Evolutionary conservation across 257 asterid genomes (phyloP).

Genomic region (Capsicum chinense): DNA sequence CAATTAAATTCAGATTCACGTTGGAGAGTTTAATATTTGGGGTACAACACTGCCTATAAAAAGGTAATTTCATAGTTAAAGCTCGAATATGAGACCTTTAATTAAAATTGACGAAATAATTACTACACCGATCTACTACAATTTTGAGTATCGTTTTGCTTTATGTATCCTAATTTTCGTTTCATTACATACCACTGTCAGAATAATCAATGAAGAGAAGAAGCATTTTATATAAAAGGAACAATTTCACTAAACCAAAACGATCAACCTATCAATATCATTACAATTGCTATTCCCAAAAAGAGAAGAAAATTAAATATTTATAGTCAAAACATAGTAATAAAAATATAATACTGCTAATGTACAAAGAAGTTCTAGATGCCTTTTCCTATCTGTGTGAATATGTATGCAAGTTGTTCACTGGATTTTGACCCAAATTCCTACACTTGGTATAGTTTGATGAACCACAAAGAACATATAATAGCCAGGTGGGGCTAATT

Average conservation of each 20-base stretch:
- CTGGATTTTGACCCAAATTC: slow-evolving; percentile 35
- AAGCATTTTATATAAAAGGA: background rate
- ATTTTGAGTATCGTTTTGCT: too few species aligned
- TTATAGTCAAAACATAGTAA: background rate
- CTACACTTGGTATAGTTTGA: slow-evolving; percentile 38
- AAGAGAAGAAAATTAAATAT: background rate
- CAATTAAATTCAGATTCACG: too few species aligned
- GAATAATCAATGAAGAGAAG: background rate
- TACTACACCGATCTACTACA: too few species aligned
- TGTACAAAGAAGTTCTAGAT: background rate
- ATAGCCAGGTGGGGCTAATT: slow-evolving; percentile 33
- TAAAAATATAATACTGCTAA: background rate
- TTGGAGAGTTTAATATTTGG: too few species aligned
- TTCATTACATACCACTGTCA: background rate
- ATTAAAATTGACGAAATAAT: too few species aligned
- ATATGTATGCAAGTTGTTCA: slow-evolving; percentile 9
- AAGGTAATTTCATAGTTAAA: too few species aligned
- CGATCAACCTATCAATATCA: background rate
- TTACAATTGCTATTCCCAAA: background rate
- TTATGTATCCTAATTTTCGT: background rate
- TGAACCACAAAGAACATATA: slow-evolving; percentile 39
- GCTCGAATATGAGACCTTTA: too few species aligned
- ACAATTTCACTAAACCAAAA: background rate
- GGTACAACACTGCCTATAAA: too few species aligned
- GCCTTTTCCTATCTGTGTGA: background rate